These are phyloP conservation scores for Davidsoniella neocaledoniae DNA, from an alignment of 2,329 filamentous ascomycete genomes.

Conservation along the genomic window DNA sequence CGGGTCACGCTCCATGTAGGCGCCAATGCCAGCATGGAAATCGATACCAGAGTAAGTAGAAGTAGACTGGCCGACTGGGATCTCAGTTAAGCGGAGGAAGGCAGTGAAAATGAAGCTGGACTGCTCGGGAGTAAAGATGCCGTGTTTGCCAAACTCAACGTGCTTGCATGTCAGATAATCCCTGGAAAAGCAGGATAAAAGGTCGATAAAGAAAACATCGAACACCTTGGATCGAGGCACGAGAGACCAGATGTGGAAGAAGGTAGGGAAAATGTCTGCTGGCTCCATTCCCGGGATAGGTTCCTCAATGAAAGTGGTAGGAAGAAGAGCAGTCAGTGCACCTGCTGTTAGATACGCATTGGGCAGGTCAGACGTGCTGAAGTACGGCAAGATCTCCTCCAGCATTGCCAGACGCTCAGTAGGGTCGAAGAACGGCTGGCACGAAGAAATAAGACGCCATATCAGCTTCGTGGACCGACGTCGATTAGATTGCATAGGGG, in stretches of 20 bases:
- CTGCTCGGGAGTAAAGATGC: slow-evolving; percentile 84
- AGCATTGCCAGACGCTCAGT: slow-evolving; percentile 67
- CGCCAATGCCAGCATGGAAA: slow-evolving; percentile 61
- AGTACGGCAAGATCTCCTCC: slow-evolving; percentile 68
- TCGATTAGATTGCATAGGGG: slow-evolving; percentile 40
- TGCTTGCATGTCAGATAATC: slow-evolving; percentile 63
- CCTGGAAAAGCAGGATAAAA: slow-evolving; percentile 71
- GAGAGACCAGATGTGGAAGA: slow-evolving; percentile 93
- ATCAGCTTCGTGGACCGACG: slow-evolving; percentile 46
- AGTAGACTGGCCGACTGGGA: slow-evolving; percentile 88
- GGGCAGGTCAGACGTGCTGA: slow-evolving; percentile 83
- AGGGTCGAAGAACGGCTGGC: slow-evolving; percentile 85
- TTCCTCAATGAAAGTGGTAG: slow-evolving; percentile 61
- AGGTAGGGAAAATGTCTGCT: slow-evolving; percentile 74
- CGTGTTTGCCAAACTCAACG: slow-evolving; percentile 68
- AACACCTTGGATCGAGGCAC: slow-evolving; percentile 77
- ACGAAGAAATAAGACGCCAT: slow-evolving; percentile 77
- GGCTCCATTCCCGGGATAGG: slow-evolving; percentile 64
- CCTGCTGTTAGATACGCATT: slow-evolving; percentile 88
- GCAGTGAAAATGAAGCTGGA: slow-evolving; percentile 87
- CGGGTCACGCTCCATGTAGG: slow-evolving; percentile 80
- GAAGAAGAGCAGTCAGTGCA: slow-evolving; percentile 70
- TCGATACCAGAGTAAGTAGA: slow-evolving; percentile 84
- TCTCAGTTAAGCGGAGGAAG: slow-evolving; percentile 75
- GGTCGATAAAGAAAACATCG: slow-evolving; percentile 75